Conservation (phyloP, 768 basidiomycete genomes). For the Panaeolus papilionaceus region DNA sequence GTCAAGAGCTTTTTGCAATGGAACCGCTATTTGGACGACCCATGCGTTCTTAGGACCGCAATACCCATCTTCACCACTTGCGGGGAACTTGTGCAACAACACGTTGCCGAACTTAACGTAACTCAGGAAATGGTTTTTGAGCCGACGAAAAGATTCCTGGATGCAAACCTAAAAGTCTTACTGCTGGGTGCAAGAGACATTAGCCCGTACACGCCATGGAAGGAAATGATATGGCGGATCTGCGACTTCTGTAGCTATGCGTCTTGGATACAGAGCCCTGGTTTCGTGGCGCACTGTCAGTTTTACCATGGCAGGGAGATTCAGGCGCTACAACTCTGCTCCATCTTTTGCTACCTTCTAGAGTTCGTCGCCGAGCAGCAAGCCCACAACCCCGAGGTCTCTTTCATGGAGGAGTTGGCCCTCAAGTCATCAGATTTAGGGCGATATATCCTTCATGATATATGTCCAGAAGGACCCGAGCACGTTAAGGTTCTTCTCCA, state of each 20-base stretch:
- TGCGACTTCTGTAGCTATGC: conserved; percentile 6
- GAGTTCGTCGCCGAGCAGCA: not conserved
- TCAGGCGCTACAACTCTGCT: not conserved
- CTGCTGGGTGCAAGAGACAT: not conserved
- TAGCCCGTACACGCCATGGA: not conserved
- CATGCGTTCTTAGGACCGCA: conserved; percentile 7
- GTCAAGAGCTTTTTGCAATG: conserved; percentile 13
- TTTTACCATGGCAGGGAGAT: not conserved
- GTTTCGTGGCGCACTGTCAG: not conserved
- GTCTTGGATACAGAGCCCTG: not conserved
- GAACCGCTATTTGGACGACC: conserved; percentile 15
- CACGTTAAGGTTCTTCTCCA: not conserved
- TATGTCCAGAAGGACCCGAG: not conserved
- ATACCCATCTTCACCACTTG: conserved; percentile 7
- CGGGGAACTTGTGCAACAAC: not conserved
- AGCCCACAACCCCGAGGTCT: not conserved
- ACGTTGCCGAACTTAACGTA: not conserved
- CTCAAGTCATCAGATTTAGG: not conserved
- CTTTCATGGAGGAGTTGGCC: not conserved
- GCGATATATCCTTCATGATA: not conserved
- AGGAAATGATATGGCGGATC: conserved; percentile 5
- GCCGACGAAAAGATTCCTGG: not conserved
- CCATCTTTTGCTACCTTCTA: conserved; percentile 1
- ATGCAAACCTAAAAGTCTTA: not conserved
- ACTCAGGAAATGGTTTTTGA: not conserved